A percentile compares a stretch with the other conserved stretches of the same genome.
Conservation (phyloP, 2,329 filamentous ascomycete genomes). For the Trichoderma gracile region DNA sequence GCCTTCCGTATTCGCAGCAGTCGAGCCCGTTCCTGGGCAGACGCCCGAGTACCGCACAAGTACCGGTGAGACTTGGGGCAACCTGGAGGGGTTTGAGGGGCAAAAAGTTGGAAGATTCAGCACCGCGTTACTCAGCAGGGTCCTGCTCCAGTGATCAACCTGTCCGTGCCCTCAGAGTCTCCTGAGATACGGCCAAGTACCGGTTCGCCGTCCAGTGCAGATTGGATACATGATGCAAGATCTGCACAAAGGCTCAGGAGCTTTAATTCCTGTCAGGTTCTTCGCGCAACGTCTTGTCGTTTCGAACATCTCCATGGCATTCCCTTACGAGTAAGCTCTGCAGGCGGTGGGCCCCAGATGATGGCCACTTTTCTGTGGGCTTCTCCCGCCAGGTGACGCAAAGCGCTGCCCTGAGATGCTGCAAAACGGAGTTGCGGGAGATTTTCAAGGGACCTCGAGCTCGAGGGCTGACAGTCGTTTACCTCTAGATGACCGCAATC, state of each 20-base stretch:
- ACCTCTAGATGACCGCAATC: neutral
- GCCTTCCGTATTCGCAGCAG: conserved; percentile 10
- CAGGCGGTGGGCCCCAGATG: conserved; percentile 7
- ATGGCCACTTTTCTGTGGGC: conserved; percentile 6
- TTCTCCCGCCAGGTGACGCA: conserved; percentile 22
- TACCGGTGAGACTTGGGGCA: neutral
- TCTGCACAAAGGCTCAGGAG: neutral
- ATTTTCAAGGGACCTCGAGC: neutral
- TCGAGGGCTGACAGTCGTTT: conserved; percentile 15
- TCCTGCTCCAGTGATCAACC: neutral
- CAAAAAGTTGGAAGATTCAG: neutral
- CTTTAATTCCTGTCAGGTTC: conserved; percentile 11
- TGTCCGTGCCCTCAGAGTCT: neutral
- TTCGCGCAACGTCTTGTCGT: neutral
- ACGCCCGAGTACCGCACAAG: neutral
- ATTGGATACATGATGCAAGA: neutral
- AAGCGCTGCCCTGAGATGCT: conserved; percentile 10
- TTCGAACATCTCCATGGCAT: neutral
- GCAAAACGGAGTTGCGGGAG: conserved; percentile 6
- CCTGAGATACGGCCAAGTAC: conserved; percentile 1
- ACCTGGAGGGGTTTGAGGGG: conserved; percentile 19
- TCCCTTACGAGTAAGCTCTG: neutral
- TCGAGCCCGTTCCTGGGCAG: neutral
- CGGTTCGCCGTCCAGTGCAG: neutral
- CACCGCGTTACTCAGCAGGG: conserved; percentile 1